phyloP scores from a whole-genome alignment of 2,329 filamentous ascomycete species.

The Claviceps sp. region DNA sequence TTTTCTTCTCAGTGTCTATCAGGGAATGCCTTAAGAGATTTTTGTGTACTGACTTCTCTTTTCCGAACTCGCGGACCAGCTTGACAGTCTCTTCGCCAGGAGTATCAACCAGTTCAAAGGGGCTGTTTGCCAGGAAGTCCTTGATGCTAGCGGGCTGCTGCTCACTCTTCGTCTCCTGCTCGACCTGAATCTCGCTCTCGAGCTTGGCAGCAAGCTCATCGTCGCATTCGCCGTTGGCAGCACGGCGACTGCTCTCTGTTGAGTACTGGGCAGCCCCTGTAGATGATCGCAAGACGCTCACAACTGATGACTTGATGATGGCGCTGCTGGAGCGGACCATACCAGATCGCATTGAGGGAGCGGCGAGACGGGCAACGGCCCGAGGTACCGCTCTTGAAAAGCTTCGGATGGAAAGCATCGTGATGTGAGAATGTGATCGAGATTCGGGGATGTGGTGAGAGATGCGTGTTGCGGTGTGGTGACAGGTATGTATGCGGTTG shows the following conservation, averaged over 20 bases:
- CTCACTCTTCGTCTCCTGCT: slow-evolving; percentile 67
- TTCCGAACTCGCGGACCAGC: slow-evolving; percentile 67
- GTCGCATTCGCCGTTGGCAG: slow-evolving; percentile 42
- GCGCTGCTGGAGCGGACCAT: slow-evolving; percentile 34
- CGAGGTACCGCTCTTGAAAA: slow-evolving; percentile 55
- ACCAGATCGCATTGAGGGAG: slow-evolving; percentile 34
- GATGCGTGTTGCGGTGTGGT: slow-evolving; percentile 3
- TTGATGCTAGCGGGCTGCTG: slow-evolving; percentile 65
- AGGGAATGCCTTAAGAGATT: too few species aligned
- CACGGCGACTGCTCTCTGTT: slow-evolving; percentile 26
- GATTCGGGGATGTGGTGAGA: slow-evolving; percentile 4
- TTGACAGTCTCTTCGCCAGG: slow-evolving; percentile 79
- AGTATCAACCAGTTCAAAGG: slow-evolving; percentile 71
- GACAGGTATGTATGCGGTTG: slow-evolving; percentile 3
- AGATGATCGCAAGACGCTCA: slow-evolving; percentile 18
- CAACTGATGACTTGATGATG: slow-evolving; percentile 30
- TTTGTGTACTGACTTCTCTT: slow-evolving; percentile 59
- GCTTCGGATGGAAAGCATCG: slow-evolving; percentile 57
- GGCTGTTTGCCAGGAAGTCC: slow-evolving; percentile 76
- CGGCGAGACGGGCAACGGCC: slow-evolving; percentile 43
- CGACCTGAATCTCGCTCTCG: slow-evolving; percentile 68
- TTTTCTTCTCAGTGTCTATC: too few species aligned
- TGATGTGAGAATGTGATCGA: not conserved
- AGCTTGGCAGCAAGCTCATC: slow-evolving; percentile 79
- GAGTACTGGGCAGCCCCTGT: slow-evolving; percentile 36